These are phyloP conservation scores for Pichia manshurica DNA, from an alignment of 805 yeast species.

Conservation along the genomic window DNA sequence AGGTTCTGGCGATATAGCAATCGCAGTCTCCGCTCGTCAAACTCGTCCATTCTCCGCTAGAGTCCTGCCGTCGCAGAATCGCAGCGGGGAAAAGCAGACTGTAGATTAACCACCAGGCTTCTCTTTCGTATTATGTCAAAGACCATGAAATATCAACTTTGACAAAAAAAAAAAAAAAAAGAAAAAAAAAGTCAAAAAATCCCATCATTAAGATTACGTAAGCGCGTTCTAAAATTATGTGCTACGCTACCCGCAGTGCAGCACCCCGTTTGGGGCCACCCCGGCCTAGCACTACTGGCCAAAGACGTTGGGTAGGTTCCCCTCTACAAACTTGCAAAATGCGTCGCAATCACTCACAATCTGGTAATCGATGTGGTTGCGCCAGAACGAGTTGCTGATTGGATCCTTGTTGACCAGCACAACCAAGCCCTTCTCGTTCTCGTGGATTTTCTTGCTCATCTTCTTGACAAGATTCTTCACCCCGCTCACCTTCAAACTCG, in stretches of 20 bases:
- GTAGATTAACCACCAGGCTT: too few species aligned
- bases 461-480: slow-evolving; percentile 70
- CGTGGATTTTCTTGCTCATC: slow-evolving; percentile 65
- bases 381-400: slow-evolving; percentile 61
- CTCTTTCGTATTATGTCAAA: too few species aligned
- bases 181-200: too few species aligned
- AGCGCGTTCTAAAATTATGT: too few species aligned
- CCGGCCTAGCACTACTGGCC: too few species aligned
- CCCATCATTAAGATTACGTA: too few species aligned
- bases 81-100: too few species aligned
- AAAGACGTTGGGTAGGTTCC: slow-evolving; percentile 45
- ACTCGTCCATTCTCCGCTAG: slow-evolving; percentile 3
- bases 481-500: slow-evolving; percentile 87
- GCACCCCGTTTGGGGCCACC: too few species aligned
- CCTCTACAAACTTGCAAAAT: slow-evolving; percentile 57
- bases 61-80: too few species aligned
- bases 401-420: slow-evolving; percentile 69
- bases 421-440: slow-evolving; percentile 65
- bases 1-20: slow-evolving; percentile 5
- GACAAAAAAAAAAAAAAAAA: too few species aligned
- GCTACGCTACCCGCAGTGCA: too few species aligned
- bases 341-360: slow-evolving; percentile 74
- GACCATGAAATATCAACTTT: too few species aligned
- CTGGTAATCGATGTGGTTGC: slow-evolving; percentile 69
- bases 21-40: background rate